Evolutionary conservation across 2,329 filamentous ascomycete species (phyloP), one percentile per base, ranked within the genome.

Genomic region (Colletotrichum filicis): DNA sequence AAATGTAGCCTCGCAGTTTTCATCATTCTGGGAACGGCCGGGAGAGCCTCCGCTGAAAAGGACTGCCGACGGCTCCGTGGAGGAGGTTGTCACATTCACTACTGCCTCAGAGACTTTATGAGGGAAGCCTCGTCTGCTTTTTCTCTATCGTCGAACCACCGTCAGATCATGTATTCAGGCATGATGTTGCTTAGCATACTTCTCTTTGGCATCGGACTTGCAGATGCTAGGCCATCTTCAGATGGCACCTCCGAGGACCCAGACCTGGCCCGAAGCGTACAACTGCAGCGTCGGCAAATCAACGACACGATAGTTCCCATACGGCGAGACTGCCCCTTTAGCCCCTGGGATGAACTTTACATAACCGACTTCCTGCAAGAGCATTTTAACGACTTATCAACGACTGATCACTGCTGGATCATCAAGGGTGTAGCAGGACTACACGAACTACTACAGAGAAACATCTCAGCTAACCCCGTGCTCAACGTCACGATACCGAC

Each of bases 311-410:
- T 32, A 14, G 0, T 28, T 4, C 55, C 22, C 1, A 7, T 56
- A 12, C 32, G 28, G 4, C 49, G 24, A 4, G 55, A 70, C 49
- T 73, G 66, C 2, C 16, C 24, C 0, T 61, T 73, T 5, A 59
- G 8, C 14, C 53, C 59, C 1, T 73, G 66, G 60, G 66, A 73
- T 32, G 70, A 73, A 14, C n/a, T 65, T 0, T 73, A 73, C 46
- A 73, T 73, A 35, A 61, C 66, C 42, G 66, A 73, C 12, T 73
- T 73, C 1, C 70, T 73, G 1, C 70, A 70, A 37, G 70, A 73
- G 49, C 60, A 73, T 9, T 57, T 73, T 7, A 26, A 60, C 4
- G 46, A 49, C 2, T 35, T 70, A 3, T 70, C 70, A 5, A 73
- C 60, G 1, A 49, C 26, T 22, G 66, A 73, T 24, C 70, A 73